Evolutionary conservation across 73 alveolate species (phyloP).

Genomic region (Paramecium biaurelia): DNA sequence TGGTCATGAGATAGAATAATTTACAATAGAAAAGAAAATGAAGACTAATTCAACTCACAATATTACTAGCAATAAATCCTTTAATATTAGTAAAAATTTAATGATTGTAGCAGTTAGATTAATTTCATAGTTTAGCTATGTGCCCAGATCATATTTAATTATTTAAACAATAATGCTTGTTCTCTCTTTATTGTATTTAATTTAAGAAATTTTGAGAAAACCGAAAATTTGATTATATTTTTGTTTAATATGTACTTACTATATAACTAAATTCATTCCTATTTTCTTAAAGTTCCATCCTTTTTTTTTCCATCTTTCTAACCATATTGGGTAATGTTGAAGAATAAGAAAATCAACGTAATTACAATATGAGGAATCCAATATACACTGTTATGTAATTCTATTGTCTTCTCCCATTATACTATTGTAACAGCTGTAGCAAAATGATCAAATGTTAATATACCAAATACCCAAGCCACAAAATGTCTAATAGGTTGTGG

Average conservation of each 20-base stretch:
- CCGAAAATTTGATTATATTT: not conserved
- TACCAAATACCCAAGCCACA: not conserved
- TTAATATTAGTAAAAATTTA: not conserved
- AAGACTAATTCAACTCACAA: not conserved
- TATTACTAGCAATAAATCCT: not conserved
- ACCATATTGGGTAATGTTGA: not conserved
- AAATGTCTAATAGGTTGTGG: constrained; percentile 2
- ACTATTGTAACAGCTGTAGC: not conserved
- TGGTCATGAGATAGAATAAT: not conserved
- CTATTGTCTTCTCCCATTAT: not conserved
- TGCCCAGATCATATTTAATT: not conserved
- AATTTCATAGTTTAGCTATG: not conserved
- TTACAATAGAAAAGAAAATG: not conserved
- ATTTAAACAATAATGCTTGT: not conserved
- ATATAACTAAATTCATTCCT: not conserved
- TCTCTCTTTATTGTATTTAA: not conserved
- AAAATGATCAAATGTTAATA: not conserved
- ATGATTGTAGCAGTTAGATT: constrained; percentile 34
- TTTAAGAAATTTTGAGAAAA: not conserved
- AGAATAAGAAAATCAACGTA: not conserved
- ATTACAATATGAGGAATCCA: constrained; percentile 16
- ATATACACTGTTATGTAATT: not conserved
- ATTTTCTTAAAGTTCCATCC: not conserved
- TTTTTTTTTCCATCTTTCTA: not conserved
- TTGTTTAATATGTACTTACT: not conserved